A percentile compares a stretch with the other conserved stretches of the same genome.
Evolutionary conservation across 2,329 filamentous ascomycete genomes (phyloP).

Genomic region (Aureobasidium sp.): DNA sequence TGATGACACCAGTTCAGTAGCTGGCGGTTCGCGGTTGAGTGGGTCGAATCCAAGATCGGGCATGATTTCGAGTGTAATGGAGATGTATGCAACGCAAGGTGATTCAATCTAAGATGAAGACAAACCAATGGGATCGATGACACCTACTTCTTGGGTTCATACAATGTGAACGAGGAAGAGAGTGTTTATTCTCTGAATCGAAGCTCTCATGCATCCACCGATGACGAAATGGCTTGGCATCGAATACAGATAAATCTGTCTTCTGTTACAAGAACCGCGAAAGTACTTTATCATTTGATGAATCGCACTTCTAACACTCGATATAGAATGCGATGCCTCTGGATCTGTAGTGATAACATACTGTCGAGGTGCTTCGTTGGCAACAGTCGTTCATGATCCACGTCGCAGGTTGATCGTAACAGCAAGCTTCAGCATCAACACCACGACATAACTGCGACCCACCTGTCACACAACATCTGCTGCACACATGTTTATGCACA

Average conservation of each 20-base stretch:
- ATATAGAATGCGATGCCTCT: background rate
- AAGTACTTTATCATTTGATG: background rate
- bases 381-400: background rate
- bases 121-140: background rate
- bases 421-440: background rate
- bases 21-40: slow-evolving; percentile 41
- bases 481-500: background rate
- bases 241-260: background rate
- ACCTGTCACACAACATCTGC: background rate
- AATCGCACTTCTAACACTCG: background rate
- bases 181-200: background rate
- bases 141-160: background rate
- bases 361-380: background rate
- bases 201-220: background rate
- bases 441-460: background rate
- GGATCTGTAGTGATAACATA: no score
- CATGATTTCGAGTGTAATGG: background rate
- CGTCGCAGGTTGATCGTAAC: background rate
- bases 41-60: slow-evolving; percentile 26
- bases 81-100: no score
- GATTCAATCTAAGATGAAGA: background rate
- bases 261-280: background rate
- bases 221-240: slow-evolving; percentile 11
- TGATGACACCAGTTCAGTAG: slow-evolving; percentile 36
- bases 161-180: background rate